phyloP scores from a whole-genome alignment of 306 rosid genomes.

The Vigna trinervia region DNA sequence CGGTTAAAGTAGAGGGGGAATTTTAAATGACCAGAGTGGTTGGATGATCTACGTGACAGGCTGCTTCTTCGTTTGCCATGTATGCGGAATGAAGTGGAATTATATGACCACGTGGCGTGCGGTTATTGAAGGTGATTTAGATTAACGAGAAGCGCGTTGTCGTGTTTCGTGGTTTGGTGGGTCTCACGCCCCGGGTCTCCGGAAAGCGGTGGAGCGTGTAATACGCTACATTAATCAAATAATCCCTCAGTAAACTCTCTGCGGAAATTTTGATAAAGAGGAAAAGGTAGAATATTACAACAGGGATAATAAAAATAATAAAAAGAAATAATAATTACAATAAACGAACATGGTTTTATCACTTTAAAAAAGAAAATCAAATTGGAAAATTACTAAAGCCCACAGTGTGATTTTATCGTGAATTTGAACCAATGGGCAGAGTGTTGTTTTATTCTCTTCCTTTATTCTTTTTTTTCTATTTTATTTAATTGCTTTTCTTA shows the following conservation, averaged over 20 bases:
- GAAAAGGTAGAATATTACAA: not conserved
- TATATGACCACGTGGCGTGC: slow-evolving; percentile 30
- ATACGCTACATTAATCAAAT: slow-evolving; percentile 42
- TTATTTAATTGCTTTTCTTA: too few relatives aligned
- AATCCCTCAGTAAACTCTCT: not conserved
- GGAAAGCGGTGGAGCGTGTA: slow-evolving; percentile 45
- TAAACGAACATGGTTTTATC: slow-evolving; percentile 7
- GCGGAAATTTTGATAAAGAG: not conserved
- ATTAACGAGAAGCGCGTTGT: not conserved
- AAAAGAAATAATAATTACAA: too few relatives aligned
- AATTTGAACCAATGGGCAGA: slow-evolving; percentile 42
- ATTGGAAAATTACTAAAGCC: slow-evolving; percentile 30
- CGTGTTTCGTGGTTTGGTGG: not conserved
- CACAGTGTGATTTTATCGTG: slow-evolving; percentile 23
- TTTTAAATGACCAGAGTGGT: slow-evolving; percentile 22
- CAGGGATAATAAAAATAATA: not conserved
- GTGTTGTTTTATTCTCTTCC: slow-evolving; percentile 7
- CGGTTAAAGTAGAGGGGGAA: slow-evolving; percentile 49
- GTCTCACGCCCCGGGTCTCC: slow-evolving; percentile 45
- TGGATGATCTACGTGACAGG: not conserved
- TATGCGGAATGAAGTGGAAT: not conserved
- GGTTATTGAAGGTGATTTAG: slow-evolving; percentile 6
- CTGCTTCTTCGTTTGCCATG: slow-evolving; percentile 36
- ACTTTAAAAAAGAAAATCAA: not conserved
- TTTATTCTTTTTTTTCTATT: too few relatives aligned